These are phyloP conservation scores for Neopestalotiopsis clavispora DNA, from an alignment of 2,329 filamentous ascomycete species.

Conservation along the genomic window DNA sequence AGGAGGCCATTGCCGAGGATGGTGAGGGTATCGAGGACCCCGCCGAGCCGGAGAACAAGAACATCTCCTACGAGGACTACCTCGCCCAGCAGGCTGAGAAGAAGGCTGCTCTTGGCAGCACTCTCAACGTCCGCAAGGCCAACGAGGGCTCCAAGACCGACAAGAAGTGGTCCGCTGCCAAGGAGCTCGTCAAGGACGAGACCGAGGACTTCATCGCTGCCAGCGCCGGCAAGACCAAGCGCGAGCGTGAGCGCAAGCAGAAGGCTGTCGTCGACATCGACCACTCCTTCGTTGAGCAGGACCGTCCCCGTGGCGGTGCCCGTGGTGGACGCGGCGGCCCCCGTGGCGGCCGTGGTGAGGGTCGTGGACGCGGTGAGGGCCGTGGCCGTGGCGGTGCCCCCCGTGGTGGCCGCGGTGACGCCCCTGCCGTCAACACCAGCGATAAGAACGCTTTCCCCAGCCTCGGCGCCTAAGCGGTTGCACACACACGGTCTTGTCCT, in stretches of 20 bases:
- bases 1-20: conserved; percentile 64
- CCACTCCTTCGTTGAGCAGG: conserved; percentile 77
- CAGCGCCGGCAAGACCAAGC: conserved; percentile 76
- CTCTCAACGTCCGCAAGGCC: conserved; percentile 78
- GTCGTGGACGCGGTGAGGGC: conserved; percentile 52
- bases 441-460: conserved; percentile 66
- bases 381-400: conserved; percentile 56
- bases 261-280: conserved; percentile 92
- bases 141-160: conserved; percentile 89
- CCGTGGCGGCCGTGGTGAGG: conserved; percentile 46
- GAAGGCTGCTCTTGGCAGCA: conserved; percentile 71
- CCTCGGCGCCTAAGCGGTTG: conserved; percentile 54
- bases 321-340: conserved; percentile 52
- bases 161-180: conserved; percentile 93
- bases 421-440: conserved; percentile 58
- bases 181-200: conserved; percentile 68
- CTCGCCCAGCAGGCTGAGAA: conserved; percentile 74
- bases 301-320: conserved; percentile 60
- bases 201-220: conserved; percentile 80
- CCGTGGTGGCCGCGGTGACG: conserved; percentile 49
- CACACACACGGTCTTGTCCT: conserved; percentile 23
- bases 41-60: conserved; percentile 80
- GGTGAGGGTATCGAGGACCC: conserved; percentile 45
- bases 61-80: conserved; percentile 89
- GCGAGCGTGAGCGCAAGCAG: conserved; percentile 88